Conservation (phyloP, 257 asterid genomes). For the Orobanche coerulescens region DNA sequence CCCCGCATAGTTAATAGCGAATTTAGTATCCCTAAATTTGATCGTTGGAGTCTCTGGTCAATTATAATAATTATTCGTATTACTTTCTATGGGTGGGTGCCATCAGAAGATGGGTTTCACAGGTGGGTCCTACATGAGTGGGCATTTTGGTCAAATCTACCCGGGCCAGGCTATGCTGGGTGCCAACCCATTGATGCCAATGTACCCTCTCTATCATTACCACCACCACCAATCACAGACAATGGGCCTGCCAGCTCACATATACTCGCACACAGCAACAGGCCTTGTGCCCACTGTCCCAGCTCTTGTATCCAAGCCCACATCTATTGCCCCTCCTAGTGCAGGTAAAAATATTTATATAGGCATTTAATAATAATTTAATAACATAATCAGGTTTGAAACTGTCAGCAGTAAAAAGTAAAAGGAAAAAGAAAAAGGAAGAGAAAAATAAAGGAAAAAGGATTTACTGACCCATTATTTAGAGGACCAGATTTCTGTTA, state of each 20-base stretch:
- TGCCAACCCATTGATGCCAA: constrained; percentile 61
- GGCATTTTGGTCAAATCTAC: constrained; percentile 61
- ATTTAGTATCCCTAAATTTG: too few species aligned
- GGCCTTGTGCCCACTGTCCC: constrained; percentile 54
- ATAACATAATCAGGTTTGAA: too few species aligned
- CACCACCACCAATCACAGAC: constrained; percentile 69
- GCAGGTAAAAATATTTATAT: constrained; percentile 44
- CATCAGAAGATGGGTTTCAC: constrained; percentile 55
- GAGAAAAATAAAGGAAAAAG: too few species aligned
- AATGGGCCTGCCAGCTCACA: constrained; percentile 85
- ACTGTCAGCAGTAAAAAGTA: too few species aligned
- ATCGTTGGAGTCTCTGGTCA: too few species aligned
- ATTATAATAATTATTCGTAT: too few species aligned
- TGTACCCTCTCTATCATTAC: constrained; percentile 63
- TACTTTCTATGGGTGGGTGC: too few species aligned
- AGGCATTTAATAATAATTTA: background rate
- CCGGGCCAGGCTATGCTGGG: constrained; percentile 65
- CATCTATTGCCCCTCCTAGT: constrained; percentile 46
- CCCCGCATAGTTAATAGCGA: too few species aligned
- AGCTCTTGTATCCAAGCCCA: constrained; percentile 65
- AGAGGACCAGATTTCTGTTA: too few species aligned
- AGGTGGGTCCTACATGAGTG: constrained; percentile 87
- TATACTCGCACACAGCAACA: constrained; percentile 43
- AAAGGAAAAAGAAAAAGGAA: too few species aligned
- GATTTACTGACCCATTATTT: background rate